Percentiles rank a stretch among this genome's conserved stretches.
phyloP scores from a whole-genome alignment of 768 basidiomycete species.

The Rubroboletus satanas region DNA sequence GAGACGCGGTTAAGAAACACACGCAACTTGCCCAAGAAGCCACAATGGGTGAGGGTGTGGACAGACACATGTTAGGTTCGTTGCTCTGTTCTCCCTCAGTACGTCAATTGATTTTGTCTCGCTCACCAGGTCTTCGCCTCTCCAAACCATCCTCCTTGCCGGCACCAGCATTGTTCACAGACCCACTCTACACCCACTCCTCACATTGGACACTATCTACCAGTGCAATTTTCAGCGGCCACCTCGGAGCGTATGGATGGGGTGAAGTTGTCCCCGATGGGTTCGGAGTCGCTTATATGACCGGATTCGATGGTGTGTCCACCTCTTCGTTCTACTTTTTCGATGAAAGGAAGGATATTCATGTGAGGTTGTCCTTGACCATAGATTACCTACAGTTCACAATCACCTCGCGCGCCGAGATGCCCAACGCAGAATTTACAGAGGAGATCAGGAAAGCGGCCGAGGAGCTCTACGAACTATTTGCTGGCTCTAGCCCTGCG shows the following conservation, averaged over 20 bases:
- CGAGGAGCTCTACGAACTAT: slow-evolving; percentile 67
- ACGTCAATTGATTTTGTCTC: not conserved
- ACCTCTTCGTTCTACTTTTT: not conserved
- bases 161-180: slow-evolving; percentile 66
- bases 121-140: slow-evolving; percentile 61
- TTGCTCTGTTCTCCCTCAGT: not conserved
- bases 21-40: slow-evolving; percentile 60
- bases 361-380: not conserved
- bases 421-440: slow-evolving; percentile 74
- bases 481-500: slow-evolving; percentile 20
- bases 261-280: slow-evolving; percentile 94
- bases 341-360: not conserved
- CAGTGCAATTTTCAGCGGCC: slow-evolving; percentile 81
- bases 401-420: slow-evolving; percentile 80
- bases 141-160: slow-evolving; percentile 57
- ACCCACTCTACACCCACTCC: slow-evolving; percentile 68
- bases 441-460: slow-evolving; percentile 62
- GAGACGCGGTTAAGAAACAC: slow-evolving; percentile 61
- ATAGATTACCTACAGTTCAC: slow-evolving; percentile 81
- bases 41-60: slow-evolving; percentile 70
- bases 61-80: slow-evolving; percentile 83
- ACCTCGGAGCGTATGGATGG: slow-evolving; percentile 88
- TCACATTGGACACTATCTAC: slow-evolving; percentile 89
- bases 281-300: slow-evolving; percentile 93
- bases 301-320: slow-evolving; percentile 70